Conservation (phyloP, 73 alveolate species). For the Tetrahymena malaccensis region DNA sequence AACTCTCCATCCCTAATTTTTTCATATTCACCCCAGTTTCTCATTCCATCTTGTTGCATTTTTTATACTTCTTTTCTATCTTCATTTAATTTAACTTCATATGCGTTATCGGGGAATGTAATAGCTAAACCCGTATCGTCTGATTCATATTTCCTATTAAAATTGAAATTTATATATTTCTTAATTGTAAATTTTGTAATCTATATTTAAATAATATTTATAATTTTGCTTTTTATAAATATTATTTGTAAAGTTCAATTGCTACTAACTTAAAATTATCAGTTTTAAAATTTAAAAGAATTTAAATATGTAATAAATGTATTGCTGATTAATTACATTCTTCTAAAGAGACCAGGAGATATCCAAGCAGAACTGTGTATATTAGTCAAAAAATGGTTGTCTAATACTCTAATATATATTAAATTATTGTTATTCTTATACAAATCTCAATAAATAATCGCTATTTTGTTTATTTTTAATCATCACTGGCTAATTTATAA, state of each 20-base stretch:
- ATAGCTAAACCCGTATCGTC: background rate
- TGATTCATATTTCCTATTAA: background rate
- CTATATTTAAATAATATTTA: background rate
- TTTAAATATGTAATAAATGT: background rate
- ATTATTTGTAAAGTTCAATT: background rate
- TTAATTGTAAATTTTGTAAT: background rate
- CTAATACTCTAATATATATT: background rate
- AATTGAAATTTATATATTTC: background rate
- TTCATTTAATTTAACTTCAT: background rate
- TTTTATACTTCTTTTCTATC: background rate
- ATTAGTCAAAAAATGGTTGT: background rate
- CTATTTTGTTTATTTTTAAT: background rate
- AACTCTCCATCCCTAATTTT: conserved; percentile 29
- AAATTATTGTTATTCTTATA: background rate
- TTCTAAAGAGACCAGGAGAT: background rate
- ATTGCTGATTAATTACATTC: background rate
- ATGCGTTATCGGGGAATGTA: background rate
- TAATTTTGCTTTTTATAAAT: background rate
- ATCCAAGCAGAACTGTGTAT: background rate
- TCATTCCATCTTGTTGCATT: conserved; percentile 9
- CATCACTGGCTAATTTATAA: background rate
- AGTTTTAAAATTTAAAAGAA: background rate
- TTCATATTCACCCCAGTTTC: conserved; percentile 31
- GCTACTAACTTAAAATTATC: background rate
- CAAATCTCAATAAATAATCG: background rate